A percentile compares a stretch with the other conserved stretches of the same genome.
Evolutionary conservation across 306 rosid genomes (phyloP).

Genomic region (Rosa persica): DNA sequence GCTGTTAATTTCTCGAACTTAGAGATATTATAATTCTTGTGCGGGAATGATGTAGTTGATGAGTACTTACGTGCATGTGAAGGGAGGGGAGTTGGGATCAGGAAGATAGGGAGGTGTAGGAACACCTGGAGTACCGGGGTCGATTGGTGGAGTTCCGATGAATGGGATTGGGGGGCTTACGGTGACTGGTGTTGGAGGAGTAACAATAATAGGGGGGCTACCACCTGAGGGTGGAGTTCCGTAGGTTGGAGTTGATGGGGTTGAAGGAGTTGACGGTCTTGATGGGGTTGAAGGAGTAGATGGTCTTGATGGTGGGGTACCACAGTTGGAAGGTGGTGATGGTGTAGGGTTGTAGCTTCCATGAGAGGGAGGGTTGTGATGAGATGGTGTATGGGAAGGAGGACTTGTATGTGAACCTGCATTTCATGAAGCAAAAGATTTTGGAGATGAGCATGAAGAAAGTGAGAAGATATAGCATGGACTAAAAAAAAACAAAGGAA

Average conservation of each 20-base stretch:
- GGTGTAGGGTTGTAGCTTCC: conserved; percentile 50
- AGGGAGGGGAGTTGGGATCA: conserved; percentile 72
- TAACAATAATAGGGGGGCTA: conserved; percentile 40
- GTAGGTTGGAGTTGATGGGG: conserved; percentile 37
- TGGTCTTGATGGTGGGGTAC: conserved; percentile 45
- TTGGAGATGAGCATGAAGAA: background rate
- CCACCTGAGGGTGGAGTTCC: conserved; percentile 16
- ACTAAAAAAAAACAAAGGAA: background rate
- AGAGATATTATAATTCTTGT: background rate
- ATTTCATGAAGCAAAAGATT: background rate
- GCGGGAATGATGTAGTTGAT: background rate
- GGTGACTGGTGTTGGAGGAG: conserved; percentile 7
- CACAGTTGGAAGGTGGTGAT: conserved; percentile 57
- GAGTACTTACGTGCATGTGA: conserved; percentile 80
- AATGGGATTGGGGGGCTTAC: conserved; percentile 35
- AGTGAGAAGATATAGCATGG: background rate
- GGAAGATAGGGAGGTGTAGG: conserved; percentile 69
- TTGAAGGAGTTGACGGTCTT: conserved; percentile 14
- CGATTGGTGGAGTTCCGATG: conserved; percentile 53
- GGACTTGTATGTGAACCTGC: conserved; percentile 47
- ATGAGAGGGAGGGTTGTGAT: conserved; percentile 43
- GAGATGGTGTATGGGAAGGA: conserved; percentile 33
- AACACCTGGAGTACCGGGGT: conserved; percentile 47
- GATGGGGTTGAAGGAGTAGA: conserved; percentile 35
- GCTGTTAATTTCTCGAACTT: background rate